phyloP scores from a whole-genome alignment of 2,329 filamentous ascomycete species.

The Cladophialophora yegresii region DNA sequence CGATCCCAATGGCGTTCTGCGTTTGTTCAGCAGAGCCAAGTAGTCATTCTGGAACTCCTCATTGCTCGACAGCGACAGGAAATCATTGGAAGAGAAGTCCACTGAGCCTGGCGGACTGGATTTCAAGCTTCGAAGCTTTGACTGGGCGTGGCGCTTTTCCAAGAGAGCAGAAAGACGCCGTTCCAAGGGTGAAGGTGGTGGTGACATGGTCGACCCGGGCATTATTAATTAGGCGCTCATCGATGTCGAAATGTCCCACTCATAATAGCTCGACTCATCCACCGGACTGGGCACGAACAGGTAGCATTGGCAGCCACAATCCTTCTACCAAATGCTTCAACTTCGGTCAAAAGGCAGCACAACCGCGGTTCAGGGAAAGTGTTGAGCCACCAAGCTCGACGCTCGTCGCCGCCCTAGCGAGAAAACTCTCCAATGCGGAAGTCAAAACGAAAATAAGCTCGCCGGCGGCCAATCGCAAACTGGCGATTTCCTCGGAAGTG shows the following conservation, averaged over 20 bases:
- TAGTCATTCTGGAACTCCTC: conserved; percentile 52
- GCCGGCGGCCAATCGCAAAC: conserved; percentile 20
- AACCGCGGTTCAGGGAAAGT: conserved; percentile 2
- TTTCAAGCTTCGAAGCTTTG: conserved; percentile 53
- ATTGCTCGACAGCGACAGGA: conserved; percentile 60
- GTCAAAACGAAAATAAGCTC: conserved; percentile 2
- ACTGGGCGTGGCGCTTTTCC: conserved; percentile 46
- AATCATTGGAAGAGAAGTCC: conserved; percentile 69
- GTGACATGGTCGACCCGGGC: conserved; percentile 15
- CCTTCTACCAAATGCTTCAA: neutral
- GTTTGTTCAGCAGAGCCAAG: conserved; percentile 49
- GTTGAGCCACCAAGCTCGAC: neutral
- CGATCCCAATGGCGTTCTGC: conserved; percentile 53
- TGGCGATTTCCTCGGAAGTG: conserved; percentile 7
- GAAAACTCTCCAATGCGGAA: neutral
- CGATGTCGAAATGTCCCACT: neutral
- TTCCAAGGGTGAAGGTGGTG: conserved; percentile 30
- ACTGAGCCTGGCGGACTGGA: conserved; percentile 45
- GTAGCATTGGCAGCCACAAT: neutral
- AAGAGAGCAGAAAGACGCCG: conserved; percentile 35
- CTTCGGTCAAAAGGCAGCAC: neutral
- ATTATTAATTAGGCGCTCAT: neutral
- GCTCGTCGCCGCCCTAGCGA: neutral
- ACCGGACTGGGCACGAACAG: neutral
- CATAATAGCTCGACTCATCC: neutral